Percentiles rank a stretch among this genome's conserved stretches.
These are phyloP conservation scores for Neurospora tetraspora DNA, from an alignment of 495 filamentous ascomycete genomes.

Conservation along the genomic window DNA sequence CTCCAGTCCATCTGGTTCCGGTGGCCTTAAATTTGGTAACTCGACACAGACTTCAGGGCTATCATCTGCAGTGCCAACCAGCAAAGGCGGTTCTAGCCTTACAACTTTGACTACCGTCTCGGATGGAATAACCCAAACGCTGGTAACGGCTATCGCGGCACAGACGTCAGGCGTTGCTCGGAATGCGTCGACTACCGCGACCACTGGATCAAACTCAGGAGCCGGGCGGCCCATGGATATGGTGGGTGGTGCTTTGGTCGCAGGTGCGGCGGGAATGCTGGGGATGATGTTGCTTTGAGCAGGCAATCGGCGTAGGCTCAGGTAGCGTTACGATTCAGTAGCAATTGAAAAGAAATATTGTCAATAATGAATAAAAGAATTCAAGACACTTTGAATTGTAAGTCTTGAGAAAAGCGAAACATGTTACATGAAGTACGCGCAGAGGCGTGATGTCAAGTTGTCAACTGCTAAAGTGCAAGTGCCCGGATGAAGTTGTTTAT, in stretches of 20 bases:
- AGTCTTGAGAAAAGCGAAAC: background rate
- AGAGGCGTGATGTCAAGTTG: background rate
- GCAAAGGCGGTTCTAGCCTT: background rate
- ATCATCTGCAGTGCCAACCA: background rate
- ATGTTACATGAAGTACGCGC: background rate
- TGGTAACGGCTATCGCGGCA: background rate
- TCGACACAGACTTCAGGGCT: background rate
- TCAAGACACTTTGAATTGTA: background rate
- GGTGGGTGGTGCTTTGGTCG: slow-evolving; percentile 1
- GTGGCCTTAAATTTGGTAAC: background rate
- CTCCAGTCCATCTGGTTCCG: background rate
- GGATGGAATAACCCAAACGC: slow-evolving; percentile 1
- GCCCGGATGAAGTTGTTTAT: background rate
- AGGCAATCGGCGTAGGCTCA: background rate
- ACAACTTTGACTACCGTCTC: slow-evolving; percentile 2
- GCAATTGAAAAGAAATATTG: background rate
- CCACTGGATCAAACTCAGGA: background rate
- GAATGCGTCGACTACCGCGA: background rate
- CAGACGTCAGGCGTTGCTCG: background rate
- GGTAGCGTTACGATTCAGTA: background rate
- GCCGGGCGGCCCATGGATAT: background rate
- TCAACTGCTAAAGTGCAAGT: background rate
- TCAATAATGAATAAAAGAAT: background rate
- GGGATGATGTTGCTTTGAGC: slow-evolving; percentile 2
- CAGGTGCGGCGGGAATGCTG: background rate